Conservation (phyloP, 2,329 filamentous ascomycete genomes). For the Ceratocystis papillata region DNA sequence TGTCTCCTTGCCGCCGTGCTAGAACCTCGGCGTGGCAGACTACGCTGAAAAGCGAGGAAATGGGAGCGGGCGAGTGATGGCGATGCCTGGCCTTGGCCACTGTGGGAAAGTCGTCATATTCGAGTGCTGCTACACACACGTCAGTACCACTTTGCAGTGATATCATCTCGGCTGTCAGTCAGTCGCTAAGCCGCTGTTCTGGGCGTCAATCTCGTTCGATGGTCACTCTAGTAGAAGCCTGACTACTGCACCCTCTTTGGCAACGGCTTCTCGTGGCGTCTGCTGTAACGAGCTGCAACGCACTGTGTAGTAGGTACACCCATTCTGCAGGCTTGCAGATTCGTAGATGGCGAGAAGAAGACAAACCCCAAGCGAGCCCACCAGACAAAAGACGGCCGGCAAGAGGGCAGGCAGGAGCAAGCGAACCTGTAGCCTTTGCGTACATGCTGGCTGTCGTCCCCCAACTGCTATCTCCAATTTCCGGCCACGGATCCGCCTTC, state of each 20-base stretch:
- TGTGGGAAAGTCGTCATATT: background rate
- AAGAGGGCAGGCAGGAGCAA: background rate
- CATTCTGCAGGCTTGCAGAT: background rate
- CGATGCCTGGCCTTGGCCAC: no score
- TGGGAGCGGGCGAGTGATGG: no score
- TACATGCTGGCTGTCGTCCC: background rate
- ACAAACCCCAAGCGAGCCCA: background rate
- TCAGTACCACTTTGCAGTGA: background rate
- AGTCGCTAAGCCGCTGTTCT: constrained; percentile 11
- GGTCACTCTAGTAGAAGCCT: background rate
- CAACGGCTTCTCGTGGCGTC: background rate
- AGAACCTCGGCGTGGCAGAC: background rate
- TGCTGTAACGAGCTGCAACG: background rate
- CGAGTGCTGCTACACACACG: background rate
- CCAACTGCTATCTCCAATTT: background rate
- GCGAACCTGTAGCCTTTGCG: background rate
- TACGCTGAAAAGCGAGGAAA: no score
- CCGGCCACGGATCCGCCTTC: background rate
- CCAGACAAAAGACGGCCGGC: no score
- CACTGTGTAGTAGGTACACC: background rate
- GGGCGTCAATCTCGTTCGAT: constrained; percentile 20
- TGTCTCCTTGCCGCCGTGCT: background rate
- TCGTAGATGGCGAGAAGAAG: background rate
- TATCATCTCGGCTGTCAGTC: background rate
- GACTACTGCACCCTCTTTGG: background rate